These are phyloP conservation scores for Salix purpurea DNA, from an alignment of 345 rosid genomes.

Conservation along the genomic window DNA sequence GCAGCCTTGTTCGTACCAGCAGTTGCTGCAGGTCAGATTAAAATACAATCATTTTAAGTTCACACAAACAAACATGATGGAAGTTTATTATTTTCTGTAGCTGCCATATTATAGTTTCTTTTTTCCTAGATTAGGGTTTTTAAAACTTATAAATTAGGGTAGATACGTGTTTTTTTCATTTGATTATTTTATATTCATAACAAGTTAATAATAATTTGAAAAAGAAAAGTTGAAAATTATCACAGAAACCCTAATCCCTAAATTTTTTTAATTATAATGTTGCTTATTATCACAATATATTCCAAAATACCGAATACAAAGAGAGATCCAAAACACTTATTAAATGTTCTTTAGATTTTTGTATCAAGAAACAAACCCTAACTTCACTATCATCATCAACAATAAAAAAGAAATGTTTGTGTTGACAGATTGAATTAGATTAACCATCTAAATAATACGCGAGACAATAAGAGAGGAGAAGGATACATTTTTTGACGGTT, in stretches of 20 bases:
- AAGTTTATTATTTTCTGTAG: not conserved
- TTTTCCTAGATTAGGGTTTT: not conserved
- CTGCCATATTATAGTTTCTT: not conserved
- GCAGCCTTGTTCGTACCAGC: constrained; percentile 93
- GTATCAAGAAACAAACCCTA: not conserved
- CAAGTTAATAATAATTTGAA: not conserved
- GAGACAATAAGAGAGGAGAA: too few relatives aligned
- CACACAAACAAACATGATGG: not conserved
- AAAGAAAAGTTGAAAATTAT: not conserved
- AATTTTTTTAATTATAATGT: not conserved
- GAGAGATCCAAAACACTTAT: not conserved
- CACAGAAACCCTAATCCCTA: not conserved
- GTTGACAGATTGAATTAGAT: not conserved
- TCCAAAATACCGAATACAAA: not conserved
- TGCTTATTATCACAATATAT: not conserved
- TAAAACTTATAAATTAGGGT: not conserved
- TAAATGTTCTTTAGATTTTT: not conserved
- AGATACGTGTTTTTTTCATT: not conserved
- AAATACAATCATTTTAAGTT: not conserved
- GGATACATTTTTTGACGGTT: constrained; percentile 20
- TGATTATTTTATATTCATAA: not conserved
- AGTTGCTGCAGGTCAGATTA: constrained; percentile 40
- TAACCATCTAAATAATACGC: not conserved
- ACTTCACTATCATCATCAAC: not conserved
- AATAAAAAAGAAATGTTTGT: not conserved